A percentile compares a stretch with the other conserved stretches of the same genome.
These are phyloP conservation scores for Primulina eburnea DNA, from an alignment of 257 asterid species.

Conservation along the genomic window DNA sequence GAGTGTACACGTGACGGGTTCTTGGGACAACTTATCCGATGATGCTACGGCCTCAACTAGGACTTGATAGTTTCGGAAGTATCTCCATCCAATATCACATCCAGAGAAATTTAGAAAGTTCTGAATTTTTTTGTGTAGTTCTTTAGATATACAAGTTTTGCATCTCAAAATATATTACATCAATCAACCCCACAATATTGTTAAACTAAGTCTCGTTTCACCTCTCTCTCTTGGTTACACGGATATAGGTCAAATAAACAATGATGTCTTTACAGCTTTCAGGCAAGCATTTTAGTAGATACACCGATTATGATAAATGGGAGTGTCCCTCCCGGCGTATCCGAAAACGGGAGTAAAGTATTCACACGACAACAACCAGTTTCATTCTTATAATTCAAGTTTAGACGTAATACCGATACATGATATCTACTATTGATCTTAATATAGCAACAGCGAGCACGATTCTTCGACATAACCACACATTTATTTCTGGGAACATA, in stretches of 20 bases:
- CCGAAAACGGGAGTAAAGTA: not conserved
- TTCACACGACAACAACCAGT: not conserved
- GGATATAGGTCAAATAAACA: no score
- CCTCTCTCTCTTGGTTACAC: no score
- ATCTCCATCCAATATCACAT: no score
- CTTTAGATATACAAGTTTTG: no score
- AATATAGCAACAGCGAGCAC: not conserved
- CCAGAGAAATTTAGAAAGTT: no score
- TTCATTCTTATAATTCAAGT: not conserved
- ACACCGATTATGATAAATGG: not conserved
- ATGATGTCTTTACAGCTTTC: no score
- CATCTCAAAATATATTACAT: no score
- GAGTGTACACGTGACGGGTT: not conserved
- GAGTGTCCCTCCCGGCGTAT: not conserved
- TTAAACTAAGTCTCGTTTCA: no score
- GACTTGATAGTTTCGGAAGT: no score
- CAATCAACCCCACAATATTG: no score
- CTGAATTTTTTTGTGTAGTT: no score
- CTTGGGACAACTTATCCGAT: not conserved
- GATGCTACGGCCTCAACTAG: not conserved
- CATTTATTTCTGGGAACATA: not conserved
- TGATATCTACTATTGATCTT: not conserved
- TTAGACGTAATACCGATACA: not conserved
- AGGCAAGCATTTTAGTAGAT: not conserved
- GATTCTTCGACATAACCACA: not conserved